Conservation (phyloP, 495 filamentous ascomycete species). For the Aspergillus asperescens region DNA sequence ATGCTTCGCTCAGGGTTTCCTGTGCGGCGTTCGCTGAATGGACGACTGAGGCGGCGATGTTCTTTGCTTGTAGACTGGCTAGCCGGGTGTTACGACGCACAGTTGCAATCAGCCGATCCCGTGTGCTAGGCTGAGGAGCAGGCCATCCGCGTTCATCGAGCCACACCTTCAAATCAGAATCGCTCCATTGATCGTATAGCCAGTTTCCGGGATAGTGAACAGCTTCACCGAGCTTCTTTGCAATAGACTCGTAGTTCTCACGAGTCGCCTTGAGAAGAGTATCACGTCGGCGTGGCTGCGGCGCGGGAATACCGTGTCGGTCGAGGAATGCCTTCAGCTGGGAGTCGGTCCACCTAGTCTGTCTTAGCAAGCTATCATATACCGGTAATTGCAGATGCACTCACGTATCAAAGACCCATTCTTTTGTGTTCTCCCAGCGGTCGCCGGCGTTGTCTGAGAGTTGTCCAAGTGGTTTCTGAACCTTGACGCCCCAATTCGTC, state of each 20-base stretch:
- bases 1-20: slow-evolving; percentile 66
- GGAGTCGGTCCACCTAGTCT: slow-evolving; percentile 68
- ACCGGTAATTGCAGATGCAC: slow-evolving; percentile 21
- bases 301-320: slow-evolving; percentile 73
- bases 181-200: slow-evolving; percentile 84
- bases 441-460: slow-evolving; percentile 65
- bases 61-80: slow-evolving; percentile 59
- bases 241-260: slow-evolving; percentile 71
- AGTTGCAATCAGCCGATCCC: slow-evolving; percentile 80
- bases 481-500: slow-evolving; percentile 74
- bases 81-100: slow-evolving; percentile 88
- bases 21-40: slow-evolving; percentile 64
- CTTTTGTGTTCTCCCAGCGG: slow-evolving; percentile 65
- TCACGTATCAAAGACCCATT: slow-evolving; percentile 94
- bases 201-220: slow-evolving; percentile 88
- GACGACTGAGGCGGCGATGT: slow-evolving; percentile 54
- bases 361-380: slow-evolving; percentile 14
- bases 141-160: slow-evolving; percentile 85
- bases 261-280: slow-evolving; percentile 71
- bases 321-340: slow-evolving; percentile 92
- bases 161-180: slow-evolving; percentile 74
- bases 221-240: slow-evolving; percentile 79
- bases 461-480: slow-evolving; percentile 67
- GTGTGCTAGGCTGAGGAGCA: slow-evolving; percentile 76
- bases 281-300: slow-evolving; percentile 80